Percentiles rank a stretch among this genome's conserved stretches.
Evolutionary conservation across 1,284 basidiomycete species (phyloP).

Genomic region (Phlebopus sp.): DNA sequence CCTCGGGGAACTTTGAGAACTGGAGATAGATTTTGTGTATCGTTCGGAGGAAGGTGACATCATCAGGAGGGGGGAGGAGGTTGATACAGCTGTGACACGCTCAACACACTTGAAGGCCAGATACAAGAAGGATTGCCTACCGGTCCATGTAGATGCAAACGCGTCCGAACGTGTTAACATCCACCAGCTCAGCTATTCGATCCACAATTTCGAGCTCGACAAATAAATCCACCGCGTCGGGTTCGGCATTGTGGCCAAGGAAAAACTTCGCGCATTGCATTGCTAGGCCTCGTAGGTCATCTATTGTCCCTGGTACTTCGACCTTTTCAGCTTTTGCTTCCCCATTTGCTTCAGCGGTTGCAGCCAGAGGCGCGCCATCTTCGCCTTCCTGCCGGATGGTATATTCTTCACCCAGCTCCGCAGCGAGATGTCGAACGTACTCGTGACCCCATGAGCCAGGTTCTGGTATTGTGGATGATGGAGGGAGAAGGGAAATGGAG

Average conservation of each 20-base stretch:
- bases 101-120: constrained; percentile 12
- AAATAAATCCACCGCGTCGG: constrained; percentile 95
- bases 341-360: constrained; percentile 32
- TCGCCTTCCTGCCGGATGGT: constrained; percentile 54
- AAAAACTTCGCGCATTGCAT: constrained; percentile 91
- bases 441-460: constrained; percentile 99
- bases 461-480: constrained; percentile 69
- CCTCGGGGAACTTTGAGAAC: constrained; percentile 89
- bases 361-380: constrained; percentile 27
- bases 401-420: constrained; percentile 96
- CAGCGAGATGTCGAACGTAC: constrained; percentile 95
- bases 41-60: constrained; percentile 85
- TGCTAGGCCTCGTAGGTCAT: constrained; percentile 78
- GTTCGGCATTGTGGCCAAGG: constrained; percentile 94
- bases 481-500: constrained; percentile 68
- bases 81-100: constrained; percentile 71
- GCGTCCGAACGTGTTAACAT: constrained; percentile 85
- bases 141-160: constrained; percentile 99
- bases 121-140: constrained; percentile 42
- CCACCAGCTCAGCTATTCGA: constrained; percentile 74
- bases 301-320: constrained; percentile 50
- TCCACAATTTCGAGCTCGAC: constrained; percentile 94
- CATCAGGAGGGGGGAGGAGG: constrained; percentile 92
- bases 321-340: constrained; percentile 29
- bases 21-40: constrained; percentile 90